A percentile compares a stretch with the other conserved stretches of the same genome.
Conservation (phyloP, 306 rosid species). For the Prunus dulcis region DNA sequence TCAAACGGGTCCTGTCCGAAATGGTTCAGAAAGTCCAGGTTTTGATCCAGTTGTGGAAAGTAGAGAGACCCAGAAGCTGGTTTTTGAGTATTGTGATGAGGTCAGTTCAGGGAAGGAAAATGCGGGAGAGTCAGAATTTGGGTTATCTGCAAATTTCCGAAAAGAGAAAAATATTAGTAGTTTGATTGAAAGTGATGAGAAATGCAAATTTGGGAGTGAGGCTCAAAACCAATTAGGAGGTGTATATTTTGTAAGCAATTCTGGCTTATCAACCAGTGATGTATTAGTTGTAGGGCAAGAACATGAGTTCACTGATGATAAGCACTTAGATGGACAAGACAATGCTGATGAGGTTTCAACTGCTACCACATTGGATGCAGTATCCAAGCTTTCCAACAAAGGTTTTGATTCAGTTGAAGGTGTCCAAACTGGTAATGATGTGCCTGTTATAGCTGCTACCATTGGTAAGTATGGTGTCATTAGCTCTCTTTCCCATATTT, state of each 20-base stretch:
- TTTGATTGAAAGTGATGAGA: conserved; percentile 21
- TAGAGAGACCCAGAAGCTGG: conserved; percentile 23
- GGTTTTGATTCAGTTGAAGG: conserved; percentile 12
- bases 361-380: conserved; percentile 4
- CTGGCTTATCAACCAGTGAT: neutral
- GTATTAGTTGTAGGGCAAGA: conserved; percentile 4
- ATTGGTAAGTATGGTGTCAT: conserved; percentile 62
- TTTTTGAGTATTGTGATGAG: conserved; percentile 9
- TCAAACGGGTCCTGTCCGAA: conserved; percentile 13
- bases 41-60: conserved; percentile 15
- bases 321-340: neutral
- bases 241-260: neutral
- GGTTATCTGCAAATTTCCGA: conserved; percentile 4
- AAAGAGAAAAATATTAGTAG: conserved; percentile 8
- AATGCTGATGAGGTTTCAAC: neutral
- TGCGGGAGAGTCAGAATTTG: neutral
- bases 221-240: neutral
- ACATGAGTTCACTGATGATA: conserved; percentile 1
- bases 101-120: neutral
- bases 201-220: conserved; percentile 14
- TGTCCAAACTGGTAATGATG: conserved; percentile 11
- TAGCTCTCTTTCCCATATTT: conserved; percentile 47
- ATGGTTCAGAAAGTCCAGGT: neutral
- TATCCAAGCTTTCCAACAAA: neutral
- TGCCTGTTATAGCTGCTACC: conserved; percentile 34